phyloP scores from a whole-genome alignment of 441 rosid genomes.

The Arabidopsis lyrata region DNA sequence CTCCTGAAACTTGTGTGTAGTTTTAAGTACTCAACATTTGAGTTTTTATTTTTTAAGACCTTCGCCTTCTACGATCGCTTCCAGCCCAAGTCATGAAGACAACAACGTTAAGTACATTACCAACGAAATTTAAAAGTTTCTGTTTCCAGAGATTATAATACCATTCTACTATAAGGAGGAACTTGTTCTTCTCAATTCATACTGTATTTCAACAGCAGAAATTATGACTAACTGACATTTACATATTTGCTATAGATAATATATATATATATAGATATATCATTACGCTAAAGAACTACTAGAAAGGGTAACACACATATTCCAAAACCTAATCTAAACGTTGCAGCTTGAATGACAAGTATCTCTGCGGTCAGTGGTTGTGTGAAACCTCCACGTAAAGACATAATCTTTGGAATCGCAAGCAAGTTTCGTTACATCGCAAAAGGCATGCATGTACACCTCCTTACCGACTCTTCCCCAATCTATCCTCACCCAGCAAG shows the following conservation, averaged over 20 bases:
- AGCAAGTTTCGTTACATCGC: constrained; percentile 67
- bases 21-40: neutral
- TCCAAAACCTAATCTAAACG: constrained; percentile 29
- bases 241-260: constrained; percentile 24
- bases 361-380: constrained; percentile 34
- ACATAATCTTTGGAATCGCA: constrained; percentile 76
- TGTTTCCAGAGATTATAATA: neutral
- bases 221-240: constrained; percentile 38
- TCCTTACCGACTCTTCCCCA: constrained; percentile 73
- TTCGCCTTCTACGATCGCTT: neutral
- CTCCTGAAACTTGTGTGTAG: neutral
- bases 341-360: constrained; percentile 45
- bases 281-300: constrained; percentile 15
- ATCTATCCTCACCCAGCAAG: constrained; percentile 92
- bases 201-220: constrained; percentile 2
- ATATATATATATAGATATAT: neutral
- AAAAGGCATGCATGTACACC: constrained; percentile 57
- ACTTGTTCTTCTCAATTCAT: neutral
- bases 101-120: neutral
- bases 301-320: constrained; percentile 12
- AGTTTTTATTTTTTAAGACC: neutral
- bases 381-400: constrained; percentile 83
- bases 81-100: constrained; percentile 8
- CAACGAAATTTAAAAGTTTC: neutral
- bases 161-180: neutral